Base-by-base conservation (phyloP, 2,329 filamentous ascomycete genomes). In the Talaromyces sp. region DNA sequence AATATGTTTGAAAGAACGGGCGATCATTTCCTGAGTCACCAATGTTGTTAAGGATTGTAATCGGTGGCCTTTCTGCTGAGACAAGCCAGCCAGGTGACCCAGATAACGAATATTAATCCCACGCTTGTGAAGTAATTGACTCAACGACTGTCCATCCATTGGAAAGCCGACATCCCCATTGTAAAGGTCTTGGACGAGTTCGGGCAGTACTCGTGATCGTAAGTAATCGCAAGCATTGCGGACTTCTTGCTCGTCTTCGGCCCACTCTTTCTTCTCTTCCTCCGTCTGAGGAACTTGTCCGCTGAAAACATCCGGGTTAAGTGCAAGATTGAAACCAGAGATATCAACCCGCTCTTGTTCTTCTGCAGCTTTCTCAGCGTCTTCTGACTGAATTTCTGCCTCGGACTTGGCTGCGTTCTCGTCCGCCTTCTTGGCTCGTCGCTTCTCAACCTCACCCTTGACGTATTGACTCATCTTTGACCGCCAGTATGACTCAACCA, bases 21-120 rank as follows among this genome's bases (percentile, higher is more conserved):
- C 85, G 67, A 98, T 85, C 89, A 98, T 98, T 77, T 99, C 95
- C 73, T 96, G 93, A 46, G 91, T 77, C 65, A 89, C 85, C 40
- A 99, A 85, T 62, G 87, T 85, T 67, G 86, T 87, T 69, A 99
- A 82, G 65, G 92, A 92, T 69, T 88, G 82, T 25, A 98, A 83
- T 65, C 91, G 88, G 60, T 86, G 83, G 62, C 88, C 88, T 69
- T 87, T 84, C 64, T 84, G 80, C 67, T 85, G 84, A 69, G 89
- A 86, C 58, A 90, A 82, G 63, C 85, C 81, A 12, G 91, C 89
- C 66, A 99, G 79, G 76, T 88, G 89, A 67, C 95, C 95, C n/a
- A 98, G 84, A 76, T 99, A 99, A 71, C 96, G 87, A 66, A 98
- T 85, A 80, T 99, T 99, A 81, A 99, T 93, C 78, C 95, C 95